Base-by-base conservation (phyloP, 2,329 filamentous ascomycete genomes). In the Orbilia quercus region DNA sequence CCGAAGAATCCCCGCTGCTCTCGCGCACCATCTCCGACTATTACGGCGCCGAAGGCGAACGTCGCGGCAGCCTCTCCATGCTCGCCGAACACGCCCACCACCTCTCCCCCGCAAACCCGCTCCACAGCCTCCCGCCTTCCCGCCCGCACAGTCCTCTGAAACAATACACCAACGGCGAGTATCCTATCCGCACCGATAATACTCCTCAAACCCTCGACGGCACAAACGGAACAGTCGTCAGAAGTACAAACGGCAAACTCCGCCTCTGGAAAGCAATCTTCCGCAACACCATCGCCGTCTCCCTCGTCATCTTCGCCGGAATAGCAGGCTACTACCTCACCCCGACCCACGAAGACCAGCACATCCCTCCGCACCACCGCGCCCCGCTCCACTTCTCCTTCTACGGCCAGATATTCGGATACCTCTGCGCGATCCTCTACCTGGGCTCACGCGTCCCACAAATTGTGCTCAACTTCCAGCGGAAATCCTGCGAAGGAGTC, bases 401-500 rank as follows among this genome's bases (percentile, higher is more conserved):
- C 28, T 87, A 88, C 81, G 95, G 95, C 55, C 95, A 99, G 79
- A 83, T 96, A 51, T 98, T 96, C 78, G 95, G 95, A 38, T 98
- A 96, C 82, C 85, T 98, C 51, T 98, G 94, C 82, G 92, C 95
- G 1, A 84, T 87, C 0, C 84, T 97, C 3, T 98, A 99, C 79
- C 90, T 98, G 9, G 91, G 91, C 20, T 95, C 91, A 0, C 90
- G 95, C 7, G 82, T 98, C 5, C 95, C 95, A 0, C 95, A 99
- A 82, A 84, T 99, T 1, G 84, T 97, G 6, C 87, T 98, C 59
- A 99, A 98, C 81, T 96, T 91, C 83, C 88, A 91, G 18, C 89
- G 95, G 75, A 96, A 96, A 82, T 93, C 90, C 45, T 97, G 93
- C 0, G 93, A 98, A 64, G 95, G 95, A 2, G 89, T 99, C 18